Percentiles rank a stretch among this genome's conserved stretches.
phyloP scores from a whole-genome alignment of 768 basidiomycete genomes.

The Suillus variegatus region DNA sequence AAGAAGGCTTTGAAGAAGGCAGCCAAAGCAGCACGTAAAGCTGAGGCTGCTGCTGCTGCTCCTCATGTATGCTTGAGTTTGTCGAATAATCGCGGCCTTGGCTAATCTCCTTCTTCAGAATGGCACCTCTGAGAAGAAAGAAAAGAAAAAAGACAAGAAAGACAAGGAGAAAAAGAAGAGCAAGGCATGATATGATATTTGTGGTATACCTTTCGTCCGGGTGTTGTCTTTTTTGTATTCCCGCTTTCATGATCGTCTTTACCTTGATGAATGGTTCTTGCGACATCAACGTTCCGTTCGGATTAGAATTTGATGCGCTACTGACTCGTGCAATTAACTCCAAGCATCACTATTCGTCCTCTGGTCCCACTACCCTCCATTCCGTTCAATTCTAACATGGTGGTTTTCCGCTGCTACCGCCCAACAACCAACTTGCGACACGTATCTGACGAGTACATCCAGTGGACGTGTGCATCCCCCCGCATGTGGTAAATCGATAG shows the following conservation, averaged over 20 bases:
- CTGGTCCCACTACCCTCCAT: background rate
- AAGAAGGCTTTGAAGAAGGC: conserved; percentile 84
- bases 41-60: conserved; percentile 35
- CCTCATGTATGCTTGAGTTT: conserved; percentile 34
- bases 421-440: background rate
- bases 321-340: background rate
- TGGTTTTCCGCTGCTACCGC: background rate
- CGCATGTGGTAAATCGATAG: background rate
- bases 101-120: conserved; percentile 25
- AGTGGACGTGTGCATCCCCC: background rate
- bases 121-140: conserved; percentile 37
- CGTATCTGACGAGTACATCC: background rate
- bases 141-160: conserved; percentile 42
- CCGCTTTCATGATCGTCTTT: background rate
- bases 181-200: conserved; percentile 33
- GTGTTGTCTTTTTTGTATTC: background rate
- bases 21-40: conserved; percentile 64
- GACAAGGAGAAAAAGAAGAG: conserved; percentile 59
- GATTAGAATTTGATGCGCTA: background rate
- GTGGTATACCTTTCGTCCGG: conserved; percentile 5
- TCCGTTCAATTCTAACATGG: background rate
- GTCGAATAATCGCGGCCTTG: conserved; percentile 5
- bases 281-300: background rate
- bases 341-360: background rate
- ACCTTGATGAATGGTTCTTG: background rate